A percentile compares a stretch with the other conserved stretches of the same genome.
phyloP scores from a whole-genome alignment of 352 stramenopile genomes.

The Blastocystis sp. region DNA sequence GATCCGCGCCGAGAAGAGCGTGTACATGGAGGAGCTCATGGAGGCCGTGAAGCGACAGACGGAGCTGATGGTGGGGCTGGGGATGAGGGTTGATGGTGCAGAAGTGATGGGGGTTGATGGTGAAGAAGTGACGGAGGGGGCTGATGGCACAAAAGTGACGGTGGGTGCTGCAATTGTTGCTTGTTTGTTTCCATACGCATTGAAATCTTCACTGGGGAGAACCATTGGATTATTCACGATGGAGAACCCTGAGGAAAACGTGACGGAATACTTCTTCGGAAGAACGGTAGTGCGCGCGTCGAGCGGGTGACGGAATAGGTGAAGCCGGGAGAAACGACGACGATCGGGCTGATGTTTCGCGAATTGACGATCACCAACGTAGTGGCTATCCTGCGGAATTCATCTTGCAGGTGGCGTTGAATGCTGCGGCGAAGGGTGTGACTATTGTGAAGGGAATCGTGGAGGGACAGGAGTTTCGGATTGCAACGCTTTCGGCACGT shows the following conservation, averaged over 20 bases:
- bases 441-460: conserved; percentile 37
- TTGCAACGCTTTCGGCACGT: conserved; percentile 10
- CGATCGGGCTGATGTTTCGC: conserved; percentile 34
- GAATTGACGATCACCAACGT: conserved; percentile 31
- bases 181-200: conserved; percentile 4
- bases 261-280: conserved; percentile 46
- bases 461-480: conserved; percentile 46
- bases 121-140: neutral
- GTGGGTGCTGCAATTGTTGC: too few species aligned
- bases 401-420: neutral
- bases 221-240: conserved; percentile 2
- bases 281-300: neutral
- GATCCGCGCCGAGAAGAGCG: neutral
- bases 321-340: conserved; percentile 25
- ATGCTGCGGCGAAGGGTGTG: neutral
- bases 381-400: neutral
- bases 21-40: conserved; percentile 43
- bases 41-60: conserved; percentile 10
- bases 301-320: neutral
- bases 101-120: neutral
- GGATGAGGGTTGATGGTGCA: neutral
- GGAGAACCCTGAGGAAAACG: neutral
- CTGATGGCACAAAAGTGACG: neutral
- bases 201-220: neutral
- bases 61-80: neutral